phyloP scores from a whole-genome alignment of 495 filamentous ascomycete genomes.

The Cercophora sp. region DNA sequence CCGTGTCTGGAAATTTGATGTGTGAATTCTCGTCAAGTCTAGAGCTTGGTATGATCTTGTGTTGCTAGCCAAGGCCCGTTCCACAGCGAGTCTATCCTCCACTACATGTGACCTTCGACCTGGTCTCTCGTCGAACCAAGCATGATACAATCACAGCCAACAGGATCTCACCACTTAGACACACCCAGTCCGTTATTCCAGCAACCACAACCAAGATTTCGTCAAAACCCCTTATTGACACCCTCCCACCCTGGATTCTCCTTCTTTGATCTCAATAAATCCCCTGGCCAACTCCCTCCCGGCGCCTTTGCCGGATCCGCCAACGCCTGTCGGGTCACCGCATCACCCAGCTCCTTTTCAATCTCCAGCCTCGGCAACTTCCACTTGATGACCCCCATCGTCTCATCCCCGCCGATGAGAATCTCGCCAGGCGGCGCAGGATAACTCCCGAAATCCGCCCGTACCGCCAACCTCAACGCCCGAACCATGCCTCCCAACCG shows the following conservation, averaged over 20 bases:
- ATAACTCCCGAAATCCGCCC: constrained; percentile 38
- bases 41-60: no score
- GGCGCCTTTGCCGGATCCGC: constrained; percentile 39
- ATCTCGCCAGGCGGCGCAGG: constrained; percentile 3
- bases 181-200: no score
- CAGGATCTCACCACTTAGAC: no score
- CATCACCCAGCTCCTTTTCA: constrained; percentile 46
- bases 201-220: no score
- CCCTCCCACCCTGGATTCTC: constrained; percentile 32
- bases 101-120: no score
- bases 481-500: constrained; percentile 33
- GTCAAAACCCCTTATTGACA: constrained; percentile 43
- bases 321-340: constrained; percentile 41
- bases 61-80: no score
- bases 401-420: constrained; percentile 9
- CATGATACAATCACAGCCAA: no score
- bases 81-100: no score
- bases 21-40: no score
- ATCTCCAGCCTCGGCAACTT: constrained; percentile 33
- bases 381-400: constrained; percentile 22
- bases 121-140: no score
- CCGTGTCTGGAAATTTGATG: no score
- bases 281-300: constrained; percentile 29
- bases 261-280: constrained; percentile 28
- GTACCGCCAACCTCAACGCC: constrained; percentile 35